Percentiles rank a stretch among this genome's conserved stretches.
Evolutionary conservation across 2,329 filamentous ascomycete species (phyloP).

Genomic region (Aspergillus carbonarius): DNA sequence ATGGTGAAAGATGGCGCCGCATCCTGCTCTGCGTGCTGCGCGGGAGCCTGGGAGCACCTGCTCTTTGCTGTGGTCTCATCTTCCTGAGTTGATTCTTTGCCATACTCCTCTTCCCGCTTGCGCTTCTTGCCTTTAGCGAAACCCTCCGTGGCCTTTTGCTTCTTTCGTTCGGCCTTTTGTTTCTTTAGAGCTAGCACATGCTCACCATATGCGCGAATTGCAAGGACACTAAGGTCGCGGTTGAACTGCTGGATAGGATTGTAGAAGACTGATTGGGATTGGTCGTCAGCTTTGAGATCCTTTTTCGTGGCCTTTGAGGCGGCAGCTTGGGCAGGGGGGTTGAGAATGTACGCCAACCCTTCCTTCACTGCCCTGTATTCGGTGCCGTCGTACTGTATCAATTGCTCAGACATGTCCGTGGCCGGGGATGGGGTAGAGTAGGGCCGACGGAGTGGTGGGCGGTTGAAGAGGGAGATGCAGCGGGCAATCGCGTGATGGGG

Average conservation of each 20-base stretch:
- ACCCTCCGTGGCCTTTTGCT: constrained; percentile 34
- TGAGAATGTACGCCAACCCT: constrained; percentile 66
- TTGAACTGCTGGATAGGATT: constrained; percentile 99
- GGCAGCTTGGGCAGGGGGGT: constrained; percentile 52
- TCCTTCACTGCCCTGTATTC: constrained; percentile 64
- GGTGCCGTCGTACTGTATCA: constrained; percentile 49
- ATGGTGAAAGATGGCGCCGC: constrained; percentile 66
- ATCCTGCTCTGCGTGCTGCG: constrained; percentile 28
- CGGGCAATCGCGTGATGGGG: neutral
- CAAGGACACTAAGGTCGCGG: constrained; percentile 87
- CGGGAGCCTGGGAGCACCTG: constrained; percentile 8
- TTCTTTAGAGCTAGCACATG: constrained; percentile 57
- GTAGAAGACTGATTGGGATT: constrained; percentile 84
- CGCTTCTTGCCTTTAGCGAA: constrained; percentile 38
- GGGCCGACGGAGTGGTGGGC: neutral
- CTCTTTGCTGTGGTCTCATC: constrained; percentile 11
- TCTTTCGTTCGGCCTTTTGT: constrained; percentile 46
- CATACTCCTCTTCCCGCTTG: constrained; percentile 35
- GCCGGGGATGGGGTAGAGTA: constrained; percentile 11
- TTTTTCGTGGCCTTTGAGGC: constrained; percentile 44
- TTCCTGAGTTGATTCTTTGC: constrained; percentile 21
- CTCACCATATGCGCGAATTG: constrained; percentile 85
- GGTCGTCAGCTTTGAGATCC: constrained; percentile 53
- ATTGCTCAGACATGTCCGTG: constrained; percentile 12
- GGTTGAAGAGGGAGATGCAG: neutral